Base-by-base conservation (phyloP, 768 basidiomycete genomes). In the Macrolepiota dolichaula region DNA sequence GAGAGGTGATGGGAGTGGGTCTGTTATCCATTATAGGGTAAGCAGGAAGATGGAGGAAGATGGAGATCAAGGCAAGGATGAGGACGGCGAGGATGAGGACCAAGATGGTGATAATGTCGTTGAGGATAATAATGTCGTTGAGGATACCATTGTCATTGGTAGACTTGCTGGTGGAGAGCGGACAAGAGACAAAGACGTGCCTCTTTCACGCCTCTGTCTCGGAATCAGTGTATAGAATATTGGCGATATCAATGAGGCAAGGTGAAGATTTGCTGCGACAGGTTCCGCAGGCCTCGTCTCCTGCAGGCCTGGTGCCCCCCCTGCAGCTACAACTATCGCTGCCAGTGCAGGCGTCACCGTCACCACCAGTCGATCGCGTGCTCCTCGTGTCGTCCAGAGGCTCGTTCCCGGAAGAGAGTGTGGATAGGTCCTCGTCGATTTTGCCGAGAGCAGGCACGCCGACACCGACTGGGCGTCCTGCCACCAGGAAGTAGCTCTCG, bases 401-500 rank as follows among this genome's bases (percentile, higher is more conserved):
- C 17, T 37, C 22, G 29, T 32, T 32, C 7, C 29, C 29, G 22
- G 59, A 60, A 10, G 51, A 60, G 36, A 40, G 53, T 15, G 56
- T 54, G 6, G 57, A 57, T 19, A 47, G 55, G 24, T 57, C 57
- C 2, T 57, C 57, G 4, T 25, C 50, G 37, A 52, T 53, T 24
- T 60, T 46, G 11, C 59, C 51, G 9, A 60, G 59, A 32, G 29
- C 59, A 5, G 77, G 74, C 0, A 74, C 79, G 2, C 68, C 70
- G 0, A 79, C 79, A 12, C 76, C 78, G 0, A 74, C 74, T 3
- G 71, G 63, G 29, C 38, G 59, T 53, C 49, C 72, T 0, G 63
- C 68, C 32, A 63, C 69, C 22, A 70, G 64, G 51, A 74, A 81
- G 25, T 81, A 93, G 56, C 84, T 86, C 0, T 92, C 91, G 0